Percentiles rank a stretch among this genome's conserved stretches.
These are phyloP conservation scores for Gomphus sp. DNA, from an alignment of 1,284 basidiomycete species.

Conservation along the genomic window DNA sequence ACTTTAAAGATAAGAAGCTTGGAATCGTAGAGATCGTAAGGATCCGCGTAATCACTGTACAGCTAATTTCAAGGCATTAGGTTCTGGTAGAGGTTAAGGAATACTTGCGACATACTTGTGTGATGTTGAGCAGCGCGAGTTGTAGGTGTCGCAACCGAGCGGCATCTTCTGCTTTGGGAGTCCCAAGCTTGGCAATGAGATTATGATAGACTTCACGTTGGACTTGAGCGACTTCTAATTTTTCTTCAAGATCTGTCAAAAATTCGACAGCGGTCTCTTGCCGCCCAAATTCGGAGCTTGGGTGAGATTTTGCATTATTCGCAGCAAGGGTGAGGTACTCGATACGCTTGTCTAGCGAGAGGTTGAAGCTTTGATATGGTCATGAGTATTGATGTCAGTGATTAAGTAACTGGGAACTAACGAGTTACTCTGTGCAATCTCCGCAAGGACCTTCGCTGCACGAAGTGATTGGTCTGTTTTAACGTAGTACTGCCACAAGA, in stretches of 20 bases:
- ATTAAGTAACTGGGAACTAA: constrained; percentile 31
- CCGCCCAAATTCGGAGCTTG: constrained; percentile 61
- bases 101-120: constrained; percentile 42
- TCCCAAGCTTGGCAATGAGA: constrained; percentile 44
- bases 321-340: constrained; percentile 92
- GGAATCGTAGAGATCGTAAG: constrained; percentile 76
- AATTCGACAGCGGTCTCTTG: constrained; percentile 87
- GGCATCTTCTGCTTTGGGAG: constrained; percentile 5
- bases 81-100: constrained; percentile 9
- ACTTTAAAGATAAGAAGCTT: constrained; percentile 91
- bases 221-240: constrained; percentile 93
- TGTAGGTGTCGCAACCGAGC: constrained; percentile 27
- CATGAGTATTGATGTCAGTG: not conserved
- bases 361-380: constrained; percentile 43
- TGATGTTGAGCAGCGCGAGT: constrained; percentile 53
- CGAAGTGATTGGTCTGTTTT: constrained; percentile 78
- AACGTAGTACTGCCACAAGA: constrained; percentile 96
- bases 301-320: constrained; percentile 92
- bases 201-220: constrained; percentile 81
- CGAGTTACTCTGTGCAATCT: constrained; percentile 81
- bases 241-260: constrained; percentile 89
- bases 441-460: constrained; percentile 83
- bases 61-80: constrained; percentile 39
- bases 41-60: constrained; percentile 83
- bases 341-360: constrained; percentile 64